Conservation (phyloP, 305 asterid genomes). For the Lippia alba region DNA sequence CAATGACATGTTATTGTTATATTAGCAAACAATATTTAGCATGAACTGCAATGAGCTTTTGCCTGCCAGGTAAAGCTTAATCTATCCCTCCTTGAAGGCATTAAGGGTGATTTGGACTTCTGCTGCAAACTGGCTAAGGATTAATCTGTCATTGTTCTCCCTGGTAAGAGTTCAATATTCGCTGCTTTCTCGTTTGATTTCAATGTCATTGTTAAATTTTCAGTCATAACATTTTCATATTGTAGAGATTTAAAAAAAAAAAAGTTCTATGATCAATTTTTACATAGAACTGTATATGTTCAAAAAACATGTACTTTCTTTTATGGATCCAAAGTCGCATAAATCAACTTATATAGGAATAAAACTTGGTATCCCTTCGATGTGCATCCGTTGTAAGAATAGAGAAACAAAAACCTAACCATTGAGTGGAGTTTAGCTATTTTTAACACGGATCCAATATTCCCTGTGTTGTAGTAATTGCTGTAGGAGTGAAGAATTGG, state of each 20-base stretch:
- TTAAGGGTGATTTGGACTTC: constrained; percentile 70
- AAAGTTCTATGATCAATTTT: not conserved
- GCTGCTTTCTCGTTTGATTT: not conserved
- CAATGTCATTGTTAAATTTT: too few species aligned
- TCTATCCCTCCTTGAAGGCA: constrained; percentile 52
- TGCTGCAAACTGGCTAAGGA: constrained; percentile 69
- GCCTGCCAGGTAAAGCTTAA: constrained; percentile 57
- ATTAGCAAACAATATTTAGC: not conserved
- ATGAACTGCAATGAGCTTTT: constrained; percentile 13
- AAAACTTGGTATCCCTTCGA: too few species aligned
- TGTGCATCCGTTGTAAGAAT: too few species aligned
- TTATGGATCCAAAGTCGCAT: too few species aligned
- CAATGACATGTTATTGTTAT: not conserved
- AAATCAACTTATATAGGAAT: too few species aligned
- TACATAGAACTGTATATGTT: too few species aligned
- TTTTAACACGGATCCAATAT: not conserved
- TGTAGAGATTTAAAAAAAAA: not conserved
- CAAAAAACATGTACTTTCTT: too few species aligned
- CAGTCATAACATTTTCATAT: too few species aligned
- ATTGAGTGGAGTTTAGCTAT: too few species aligned
- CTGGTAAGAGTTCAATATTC: constrained; percentile 49
- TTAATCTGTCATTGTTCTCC: constrained; percentile 70
- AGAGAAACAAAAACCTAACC: too few species aligned
- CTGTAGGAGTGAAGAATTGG: constrained; percentile 75
- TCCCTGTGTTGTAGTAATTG: constrained; percentile 49